Evolutionary conservation across 441 rosid species (phyloP), one percentile per base, ranked within the genome.

Genomic region (Sinapis alba): DNA sequence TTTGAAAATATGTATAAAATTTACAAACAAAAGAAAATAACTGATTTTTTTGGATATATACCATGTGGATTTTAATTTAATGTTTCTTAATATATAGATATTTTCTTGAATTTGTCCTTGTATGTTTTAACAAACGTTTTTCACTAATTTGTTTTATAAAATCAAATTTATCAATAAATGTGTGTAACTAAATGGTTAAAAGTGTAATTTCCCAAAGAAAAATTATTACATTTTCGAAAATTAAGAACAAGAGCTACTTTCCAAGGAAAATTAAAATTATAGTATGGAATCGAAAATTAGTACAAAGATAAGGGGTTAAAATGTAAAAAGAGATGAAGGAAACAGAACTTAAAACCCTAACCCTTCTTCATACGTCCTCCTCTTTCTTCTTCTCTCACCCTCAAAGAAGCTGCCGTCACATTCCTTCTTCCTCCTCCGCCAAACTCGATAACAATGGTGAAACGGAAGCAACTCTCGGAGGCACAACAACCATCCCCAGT

Each of bases 311-410:
- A 71, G 62, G 60, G 80, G 62, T 13, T 23, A 32, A 61, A 70
- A 71, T 45, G 72, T 57, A 64, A 65, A 71, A 21, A 7, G 12
- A 3, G 62, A 45, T 3, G 47, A 24, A 28, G 71, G 71, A 70
- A 54, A 45, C 21, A 41, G 3, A 41, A n/a, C 56, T 47, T 50
- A 50, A 77, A 77, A 77, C 76, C 80, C 80, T 77, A 77, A 71
- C 20, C 4, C 65, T 41, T 61, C 3, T 3, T 12, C 62, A 2
- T 18, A 47, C 18, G 32, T 21, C 32, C 19, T 21, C 32, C 19
- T 20, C 20, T 11, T 10, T 19, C 19, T 62, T 12, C 21, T n/a
- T 75, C 62, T 9, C 15, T 15, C 1, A 62, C 68, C 15, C 0
- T 58, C 71, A 11, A 53, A 58, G 41, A 65, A 58, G 64, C 69